These are phyloP conservation scores for Tubosaeta brunneosetosa DNA, from an alignment of 768 basidiomycete species.

Conservation along the genomic window DNA sequence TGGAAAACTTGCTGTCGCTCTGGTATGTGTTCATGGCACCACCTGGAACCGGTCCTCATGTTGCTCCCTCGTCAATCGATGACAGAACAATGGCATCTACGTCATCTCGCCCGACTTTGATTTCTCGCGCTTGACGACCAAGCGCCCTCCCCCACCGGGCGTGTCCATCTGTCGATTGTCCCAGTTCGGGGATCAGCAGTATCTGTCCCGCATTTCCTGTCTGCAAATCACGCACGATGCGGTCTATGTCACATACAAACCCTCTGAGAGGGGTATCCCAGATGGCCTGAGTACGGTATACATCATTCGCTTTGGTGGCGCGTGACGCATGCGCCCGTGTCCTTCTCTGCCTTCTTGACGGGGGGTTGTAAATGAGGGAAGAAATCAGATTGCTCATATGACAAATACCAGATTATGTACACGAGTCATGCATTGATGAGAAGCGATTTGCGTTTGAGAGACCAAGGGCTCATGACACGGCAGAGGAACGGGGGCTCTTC, in stretches of 20 bases:
- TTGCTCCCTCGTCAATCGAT: neutral
- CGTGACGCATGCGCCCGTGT: no score
- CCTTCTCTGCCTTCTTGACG: neutral
- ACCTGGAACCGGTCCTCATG: neutral
- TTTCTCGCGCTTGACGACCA: conserved; percentile 19
- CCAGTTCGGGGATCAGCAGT: conserved; percentile 7
- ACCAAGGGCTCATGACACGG: no score
- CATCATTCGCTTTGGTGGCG: neutral
- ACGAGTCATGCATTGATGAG: no score
- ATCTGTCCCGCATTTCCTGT: conserved; percentile 36
- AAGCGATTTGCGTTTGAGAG: no score
- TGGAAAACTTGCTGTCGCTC: conserved; percentile 42
- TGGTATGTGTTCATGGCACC: conserved; percentile 29
- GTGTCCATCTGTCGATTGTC: conserved; percentile 19
- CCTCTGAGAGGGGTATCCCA: neutral
- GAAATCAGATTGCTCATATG: no score
- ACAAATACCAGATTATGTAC: no score
- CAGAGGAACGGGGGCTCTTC: no score
- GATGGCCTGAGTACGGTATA: neutral
- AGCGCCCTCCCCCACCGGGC: conserved; percentile 31
- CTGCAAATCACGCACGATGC: conserved; percentile 55
- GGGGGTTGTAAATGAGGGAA: no score
- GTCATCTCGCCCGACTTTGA: conserved; percentile 22
- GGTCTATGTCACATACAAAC: conserved; percentile 40
- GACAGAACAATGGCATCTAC: conserved; percentile 21